phyloP scores from a whole-genome alignment of 1,139 yeast genomes.

The Nematodospora anomalae region DNA sequence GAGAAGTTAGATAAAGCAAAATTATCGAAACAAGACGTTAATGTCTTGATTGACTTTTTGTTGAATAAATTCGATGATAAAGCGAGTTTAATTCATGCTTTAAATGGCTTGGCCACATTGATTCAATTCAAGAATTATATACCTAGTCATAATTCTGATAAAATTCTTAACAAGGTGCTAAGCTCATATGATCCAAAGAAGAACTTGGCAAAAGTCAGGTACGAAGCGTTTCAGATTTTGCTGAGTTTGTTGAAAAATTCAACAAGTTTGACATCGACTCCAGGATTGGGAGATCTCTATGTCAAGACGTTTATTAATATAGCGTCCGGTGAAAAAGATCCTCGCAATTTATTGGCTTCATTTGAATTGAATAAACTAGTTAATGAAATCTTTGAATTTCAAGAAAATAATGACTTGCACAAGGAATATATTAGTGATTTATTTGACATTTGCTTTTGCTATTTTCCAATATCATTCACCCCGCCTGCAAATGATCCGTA shows the following conservation, averaged over 20 bases:
- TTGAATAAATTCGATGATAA: slow-evolving; percentile 67
- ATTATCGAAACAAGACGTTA: slow-evolving; percentile 61
- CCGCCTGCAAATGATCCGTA: slow-evolving; percentile 94
- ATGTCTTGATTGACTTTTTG: slow-evolving; percentile 66
- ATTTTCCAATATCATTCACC: slow-evolving; percentile 92
- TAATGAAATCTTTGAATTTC: slow-evolving; percentile 43
- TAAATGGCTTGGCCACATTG: slow-evolving; percentile 56
- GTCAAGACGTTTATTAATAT: slow-evolving; percentile 61
- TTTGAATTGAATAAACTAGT: slow-evolving; percentile 59
- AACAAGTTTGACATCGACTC: slow-evolving; percentile 17
- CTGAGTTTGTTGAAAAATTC: slow-evolving; percentile 24
- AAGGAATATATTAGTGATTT: slow-evolving; percentile 47
- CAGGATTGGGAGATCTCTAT: slow-evolving; percentile 34
- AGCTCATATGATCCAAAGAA: slow-evolving; percentile 59
- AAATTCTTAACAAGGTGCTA: slow-evolving; percentile 41
- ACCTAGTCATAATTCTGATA: slow-evolving; percentile 27
- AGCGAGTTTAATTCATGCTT: slow-evolving; percentile 50
- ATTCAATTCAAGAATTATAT: slow-evolving; percentile 48
- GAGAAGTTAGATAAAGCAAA: slow-evolving; percentile 30
- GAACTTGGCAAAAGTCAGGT: slow-evolving; percentile 66
- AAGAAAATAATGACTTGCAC: slow-evolving; percentile 35
- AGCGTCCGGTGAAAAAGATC: slow-evolving; percentile 92
- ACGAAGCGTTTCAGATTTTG: slow-evolving; percentile 56
- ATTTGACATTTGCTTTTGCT: slow-evolving; percentile 89
- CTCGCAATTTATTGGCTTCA: slow-evolving; percentile 74